phyloP scores from a whole-genome alignment of 441 rosid species.

The Populus trichocarpa region DNA sequence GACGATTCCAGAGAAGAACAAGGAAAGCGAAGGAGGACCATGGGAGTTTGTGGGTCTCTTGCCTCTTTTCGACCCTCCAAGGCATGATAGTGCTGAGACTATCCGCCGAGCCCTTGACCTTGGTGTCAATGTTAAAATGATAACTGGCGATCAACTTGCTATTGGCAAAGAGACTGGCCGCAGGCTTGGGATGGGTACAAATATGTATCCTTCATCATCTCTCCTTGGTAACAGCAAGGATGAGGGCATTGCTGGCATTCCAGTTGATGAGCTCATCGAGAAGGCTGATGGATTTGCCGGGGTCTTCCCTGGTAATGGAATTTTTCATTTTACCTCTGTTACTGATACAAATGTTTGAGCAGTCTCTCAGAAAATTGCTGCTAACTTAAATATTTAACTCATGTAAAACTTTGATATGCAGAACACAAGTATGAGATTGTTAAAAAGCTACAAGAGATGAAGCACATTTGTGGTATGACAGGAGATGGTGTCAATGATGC shows the following conservation, averaged over 20 bases:
- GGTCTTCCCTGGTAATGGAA: slow-evolving; percentile 76
- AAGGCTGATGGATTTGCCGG: slow-evolving; percentile 94
- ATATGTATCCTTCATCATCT: slow-evolving; percentile 90
- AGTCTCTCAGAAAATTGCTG: not conserved
- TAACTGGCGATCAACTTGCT: slow-evolving; percentile 95
- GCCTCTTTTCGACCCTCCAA: slow-evolving; percentile 92
- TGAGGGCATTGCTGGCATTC: slow-evolving; percentile 49
- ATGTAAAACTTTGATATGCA: slow-evolving; percentile 18
- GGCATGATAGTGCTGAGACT: slow-evolving; percentile 94
- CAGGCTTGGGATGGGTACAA: slow-evolving; percentile 93
- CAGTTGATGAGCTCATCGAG: slow-evolving; percentile 74
- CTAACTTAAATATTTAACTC: not conserved
- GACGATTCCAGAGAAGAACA: slow-evolving; percentile 66
- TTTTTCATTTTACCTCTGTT: not conserved
- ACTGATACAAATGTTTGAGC: not conserved
- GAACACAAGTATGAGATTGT: slow-evolving; percentile 96
- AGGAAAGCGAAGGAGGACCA: slow-evolving; percentile 66
- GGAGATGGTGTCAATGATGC: slow-evolving; percentile 97
- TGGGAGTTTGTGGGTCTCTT: slow-evolving; percentile 93
- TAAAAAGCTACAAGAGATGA: slow-evolving; percentile 73
- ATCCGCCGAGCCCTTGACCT: slow-evolving; percentile 86
- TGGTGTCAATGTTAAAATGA: slow-evolving; percentile 96
- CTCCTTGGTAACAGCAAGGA: slow-evolving; percentile 69
- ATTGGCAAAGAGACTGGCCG: slow-evolving; percentile 93
- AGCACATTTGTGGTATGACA: slow-evolving; percentile 93